Base-by-base conservation (phyloP, 176 grass and related monocot genomes). In the Panicum miliaceum region DNA sequence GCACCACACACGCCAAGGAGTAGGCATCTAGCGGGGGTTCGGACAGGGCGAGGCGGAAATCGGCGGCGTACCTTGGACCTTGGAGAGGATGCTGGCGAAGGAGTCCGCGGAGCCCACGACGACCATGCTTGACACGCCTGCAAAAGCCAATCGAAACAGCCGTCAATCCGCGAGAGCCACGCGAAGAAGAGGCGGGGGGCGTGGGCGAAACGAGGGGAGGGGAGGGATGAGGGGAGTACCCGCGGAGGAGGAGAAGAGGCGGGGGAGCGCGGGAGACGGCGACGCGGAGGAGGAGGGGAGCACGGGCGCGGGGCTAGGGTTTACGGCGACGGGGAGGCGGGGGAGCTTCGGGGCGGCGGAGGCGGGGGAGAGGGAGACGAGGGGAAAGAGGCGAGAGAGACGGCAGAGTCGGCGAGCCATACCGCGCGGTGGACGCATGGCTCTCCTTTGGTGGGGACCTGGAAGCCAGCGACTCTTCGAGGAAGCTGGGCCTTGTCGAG, bases 331-430 rank as follows among this genome's bases (percentile, higher is more conserved):
- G 46, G 37, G 71, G 70, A 47, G 78, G 71, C 8, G 77, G 37
- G 15, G 63, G 32, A 82, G 50, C 12, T 60, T 64, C 36, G 82
- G 10, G 71, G 87, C 51, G 68, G 80, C 67, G 88, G 82, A 23
- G 57, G 65, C 42, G 82, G 41, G 73, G 3, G 81, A 25, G 46
- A n/a, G 8, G 66, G 72, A 45, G 85, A n/a, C 19, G 71, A 63
- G 81, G 54, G 58, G 78, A n/a, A 87, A 71, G 64, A 76, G 72
- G 77, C 81, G 85, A 81, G 68, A 35, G 45, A 86, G 90, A 82
- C 72, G 83, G 78, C 77, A 59, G 0, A 92, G 82, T 65, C 90
- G 90, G 50, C 82, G 90, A 82, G 90, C 90, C 90, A 92, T 92
- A 3, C 23, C 52, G 22, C 46, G 43, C 4, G 19, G 25, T 3